Percentiles rank a stretch among this genome's conserved stretches.
These are phyloP conservation scores for Pseudocercospora cruenta DNA, from an alignment of 2,329 filamentous ascomycete genomes.

Conservation along the genomic window DNA sequence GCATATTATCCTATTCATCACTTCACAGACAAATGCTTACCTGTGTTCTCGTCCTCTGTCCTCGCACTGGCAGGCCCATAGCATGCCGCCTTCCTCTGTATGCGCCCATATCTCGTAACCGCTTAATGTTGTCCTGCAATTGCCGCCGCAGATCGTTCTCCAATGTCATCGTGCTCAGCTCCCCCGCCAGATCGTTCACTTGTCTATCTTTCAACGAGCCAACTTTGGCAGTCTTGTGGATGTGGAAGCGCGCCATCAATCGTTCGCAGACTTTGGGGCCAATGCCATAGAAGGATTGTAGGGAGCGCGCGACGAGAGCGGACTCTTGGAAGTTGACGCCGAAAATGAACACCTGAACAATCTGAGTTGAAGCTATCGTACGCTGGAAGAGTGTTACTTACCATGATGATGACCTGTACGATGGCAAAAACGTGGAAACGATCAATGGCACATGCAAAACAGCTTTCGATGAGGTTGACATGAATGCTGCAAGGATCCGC, in stretches of 20 bases:
- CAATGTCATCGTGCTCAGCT: constrained; percentile 88
- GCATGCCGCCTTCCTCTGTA: constrained; percentile 90
- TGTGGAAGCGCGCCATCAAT: constrained; percentile 85
- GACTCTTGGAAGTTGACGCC: constrained; percentile 83
- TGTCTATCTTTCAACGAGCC: constrained; percentile 75
- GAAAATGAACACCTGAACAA: constrained; percentile 65
- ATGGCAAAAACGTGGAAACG: constrained; percentile 6
- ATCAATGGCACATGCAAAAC: background rate
- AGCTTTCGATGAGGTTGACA: background rate
- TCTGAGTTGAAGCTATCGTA: background rate
- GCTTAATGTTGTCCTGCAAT: constrained; percentile 80
- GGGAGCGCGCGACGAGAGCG: constrained; percentile 70
- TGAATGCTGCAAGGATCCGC: constrained; percentile 10
- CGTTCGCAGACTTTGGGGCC: constrained; percentile 70
- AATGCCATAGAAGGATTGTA: constrained; percentile 85
- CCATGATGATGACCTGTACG: constrained; percentile 18
- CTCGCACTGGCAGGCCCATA: constrained; percentile 87
- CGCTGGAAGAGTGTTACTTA: background rate
- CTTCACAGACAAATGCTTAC: constrained; percentile 43
- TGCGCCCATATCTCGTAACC: constrained; percentile 86
- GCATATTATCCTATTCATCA: constrained; percentile 1
- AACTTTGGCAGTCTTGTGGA: constrained; percentile 80
- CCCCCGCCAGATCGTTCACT: constrained; percentile 78
- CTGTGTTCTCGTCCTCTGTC: constrained; percentile 84
- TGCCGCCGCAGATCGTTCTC: constrained; percentile 83